Evolutionary conservation across 345 rosid genomes (phyloP).

Genomic region (Crucihimalaya himalaica): DNA sequence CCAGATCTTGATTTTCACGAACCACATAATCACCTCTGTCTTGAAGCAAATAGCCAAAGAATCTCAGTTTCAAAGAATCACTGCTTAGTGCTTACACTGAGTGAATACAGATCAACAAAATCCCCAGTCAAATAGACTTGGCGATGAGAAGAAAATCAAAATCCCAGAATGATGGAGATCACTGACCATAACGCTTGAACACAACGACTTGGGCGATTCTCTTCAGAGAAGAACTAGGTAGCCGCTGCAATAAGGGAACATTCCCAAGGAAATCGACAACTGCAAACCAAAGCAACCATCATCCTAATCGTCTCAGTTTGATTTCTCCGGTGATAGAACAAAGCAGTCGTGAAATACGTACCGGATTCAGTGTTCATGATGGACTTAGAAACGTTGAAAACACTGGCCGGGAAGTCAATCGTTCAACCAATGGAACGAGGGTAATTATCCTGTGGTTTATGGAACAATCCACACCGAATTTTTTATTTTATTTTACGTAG

Average conservation of each 20-base stretch:
- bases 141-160: not conserved
- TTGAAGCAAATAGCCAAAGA: conserved; percentile 28
- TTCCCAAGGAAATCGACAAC: conserved; percentile 72
- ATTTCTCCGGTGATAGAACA: not conserved
- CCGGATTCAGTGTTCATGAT: conserved; percentile 55
- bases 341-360: conserved; percentile 25
- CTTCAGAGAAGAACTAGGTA: conserved; percentile 69
- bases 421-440: not conserved
- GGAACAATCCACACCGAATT: too few relatives aligned
- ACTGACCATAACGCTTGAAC: conserved; percentile 59
- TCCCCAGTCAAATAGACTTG: not conserved
- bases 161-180: conserved; percentile 13
- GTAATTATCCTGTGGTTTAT: not conserved
- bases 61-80: not conserved
- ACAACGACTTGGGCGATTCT: conserved; percentile 56
- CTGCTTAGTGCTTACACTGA: not conserved
- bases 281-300: conserved; percentile 37
- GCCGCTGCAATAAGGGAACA: conserved; percentile 72
- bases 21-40: conserved; percentile 69
- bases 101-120: not conserved
- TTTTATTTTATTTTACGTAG: too few relatives aligned
- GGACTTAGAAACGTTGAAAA: not conserved
- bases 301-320: not conserved
- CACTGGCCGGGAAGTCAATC: not conserved
- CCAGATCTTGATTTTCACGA: conserved; percentile 63